phyloP scores from a whole-genome alignment of 2,329 filamentous ascomycete species.

The Emmonsia crescens region DNA sequence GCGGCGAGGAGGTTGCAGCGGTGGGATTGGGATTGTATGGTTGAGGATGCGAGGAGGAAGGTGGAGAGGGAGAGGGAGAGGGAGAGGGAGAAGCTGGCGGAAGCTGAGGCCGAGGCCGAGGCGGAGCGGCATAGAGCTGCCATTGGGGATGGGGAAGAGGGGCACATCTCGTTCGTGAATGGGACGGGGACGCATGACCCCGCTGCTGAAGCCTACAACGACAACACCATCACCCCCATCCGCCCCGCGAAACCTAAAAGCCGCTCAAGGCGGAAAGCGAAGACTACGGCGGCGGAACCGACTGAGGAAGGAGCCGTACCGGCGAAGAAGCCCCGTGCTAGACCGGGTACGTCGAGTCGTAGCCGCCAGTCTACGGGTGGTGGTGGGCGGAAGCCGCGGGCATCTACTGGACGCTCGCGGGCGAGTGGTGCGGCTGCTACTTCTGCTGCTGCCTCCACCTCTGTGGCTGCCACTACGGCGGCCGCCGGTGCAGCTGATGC shows the following conservation, averaged over 20 bases:
- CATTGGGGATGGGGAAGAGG: neutral
- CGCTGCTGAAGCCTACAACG: neutral
- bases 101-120: neutral
- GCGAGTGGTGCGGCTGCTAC: neutral
- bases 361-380: neutral
- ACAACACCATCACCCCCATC: neutral
- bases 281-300: neutral
- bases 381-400: neutral
- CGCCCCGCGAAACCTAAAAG: neutral
- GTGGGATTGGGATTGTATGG: conserved; percentile 32
- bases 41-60: conserved; percentile 1
- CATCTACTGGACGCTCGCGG: neutral
- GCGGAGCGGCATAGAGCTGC: neutral
- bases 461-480: neutral
- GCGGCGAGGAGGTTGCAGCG: conserved; percentile 33
- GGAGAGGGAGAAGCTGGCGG: neutral
- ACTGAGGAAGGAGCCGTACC: neutral
- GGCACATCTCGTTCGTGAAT: neutral
- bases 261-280: neutral
- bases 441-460: neutral
- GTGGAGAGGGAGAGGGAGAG: neutral
- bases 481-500: neutral
- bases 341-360: neutral
- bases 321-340: neutral
- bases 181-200: neutral